Evolutionary conservation across 495 filamentous ascomycete genomes (phyloP).

Genomic region (Hypoxylon intermedium): DNA sequence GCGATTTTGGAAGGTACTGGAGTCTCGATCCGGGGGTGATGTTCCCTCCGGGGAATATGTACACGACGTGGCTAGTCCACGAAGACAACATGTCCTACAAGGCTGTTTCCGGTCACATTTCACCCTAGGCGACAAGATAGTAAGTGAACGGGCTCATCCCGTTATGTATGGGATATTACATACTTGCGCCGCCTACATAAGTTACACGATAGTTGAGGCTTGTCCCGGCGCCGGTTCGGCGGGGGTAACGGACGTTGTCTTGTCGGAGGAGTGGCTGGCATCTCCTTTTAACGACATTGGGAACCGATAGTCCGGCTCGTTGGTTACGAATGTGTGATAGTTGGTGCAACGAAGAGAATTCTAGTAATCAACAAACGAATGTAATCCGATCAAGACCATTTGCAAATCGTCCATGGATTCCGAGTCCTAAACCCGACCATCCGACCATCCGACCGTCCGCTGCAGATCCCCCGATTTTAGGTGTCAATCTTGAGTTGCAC

Average conservation of each 20-base stretch:
- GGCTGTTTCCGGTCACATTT: conserved; percentile 45
- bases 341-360: neutral
- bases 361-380: neutral
- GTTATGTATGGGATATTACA: neutral
- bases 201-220: conserved; percentile 47
- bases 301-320: neutral
- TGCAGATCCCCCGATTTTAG: conserved; percentile 1
- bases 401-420: neutral
- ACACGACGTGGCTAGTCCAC: conserved; percentile 42
- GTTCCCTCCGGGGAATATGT: conserved; percentile 36
- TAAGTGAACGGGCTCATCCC: neutral
- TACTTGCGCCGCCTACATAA: conserved; percentile 46
- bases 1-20: conserved; percentile 33
- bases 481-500: neutral
- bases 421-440: conserved; percentile 7
- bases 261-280: conserved; percentile 19
- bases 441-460: conserved; percentile 30
- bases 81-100: conserved; percentile 42
- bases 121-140: conserved; percentile 14
- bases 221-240: conserved; percentile 42
- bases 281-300: conserved; percentile 19
- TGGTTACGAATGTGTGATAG: neutral
- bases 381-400: neutral
- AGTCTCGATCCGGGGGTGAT: conserved; percentile 21
- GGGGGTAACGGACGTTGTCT: conserved; percentile 36